A percentile compares a stretch with the other conserved stretches of the same genome.
phyloP scores from a whole-genome alignment of 495 filamentous ascomycete species.

The Evansstolkia leycettana region DNA sequence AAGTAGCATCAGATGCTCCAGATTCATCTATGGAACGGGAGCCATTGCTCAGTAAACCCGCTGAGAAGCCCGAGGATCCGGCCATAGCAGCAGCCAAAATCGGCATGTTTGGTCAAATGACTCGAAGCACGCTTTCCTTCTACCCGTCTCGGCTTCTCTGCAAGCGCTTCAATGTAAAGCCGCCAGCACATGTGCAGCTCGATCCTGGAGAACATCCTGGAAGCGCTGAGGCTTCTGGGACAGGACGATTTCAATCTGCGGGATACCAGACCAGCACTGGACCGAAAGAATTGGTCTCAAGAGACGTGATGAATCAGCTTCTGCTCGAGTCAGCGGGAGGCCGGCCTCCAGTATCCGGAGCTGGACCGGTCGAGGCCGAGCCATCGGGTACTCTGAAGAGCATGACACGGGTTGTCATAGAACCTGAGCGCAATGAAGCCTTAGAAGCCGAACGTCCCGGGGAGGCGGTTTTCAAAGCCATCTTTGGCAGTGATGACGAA shows the following conservation, averaged over 20 bases:
- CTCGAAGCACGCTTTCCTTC: slow-evolving; percentile 57
- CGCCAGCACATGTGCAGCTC: slow-evolving; percentile 56
- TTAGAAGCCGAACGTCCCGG: slow-evolving; percentile 69
- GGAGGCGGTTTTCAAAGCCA: slow-evolving; percentile 85
- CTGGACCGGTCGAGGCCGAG: slow-evolving; percentile 5
- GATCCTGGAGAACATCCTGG: slow-evolving; percentile 34
- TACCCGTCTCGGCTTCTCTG: slow-evolving; percentile 76
- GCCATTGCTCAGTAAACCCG: slow-evolving; percentile 40
- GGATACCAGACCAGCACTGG: slow-evolving; percentile 20
- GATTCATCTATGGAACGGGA: slow-evolving; percentile 18
- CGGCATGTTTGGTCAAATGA: slow-evolving; percentile 89
- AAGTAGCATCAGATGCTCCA: slow-evolving; percentile 30
- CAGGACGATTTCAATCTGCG: slow-evolving; percentile 22
- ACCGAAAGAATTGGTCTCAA: slow-evolving; percentile 27
- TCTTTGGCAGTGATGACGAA: slow-evolving; percentile 82
- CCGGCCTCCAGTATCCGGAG: slow-evolving; percentile 4
- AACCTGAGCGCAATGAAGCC: slow-evolving; percentile 76
- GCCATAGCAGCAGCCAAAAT: slow-evolving; percentile 79
- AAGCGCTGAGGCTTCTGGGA: slow-evolving; percentile 9
- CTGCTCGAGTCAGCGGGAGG: slow-evolving; percentile 14
- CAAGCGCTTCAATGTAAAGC: slow-evolving; percentile 81
- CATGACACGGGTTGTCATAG: slow-evolving; percentile 33
- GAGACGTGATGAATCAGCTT: slow-evolving; percentile 28
- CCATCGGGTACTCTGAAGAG: slow-evolving; percentile 6
- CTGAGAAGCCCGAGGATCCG: slow-evolving; percentile 59